Evolutionary conservation across 805 yeast genomes (phyloP), one percentile per base, ranked within the genome.

Genomic region (Peterozyma xylosa): DNA sequence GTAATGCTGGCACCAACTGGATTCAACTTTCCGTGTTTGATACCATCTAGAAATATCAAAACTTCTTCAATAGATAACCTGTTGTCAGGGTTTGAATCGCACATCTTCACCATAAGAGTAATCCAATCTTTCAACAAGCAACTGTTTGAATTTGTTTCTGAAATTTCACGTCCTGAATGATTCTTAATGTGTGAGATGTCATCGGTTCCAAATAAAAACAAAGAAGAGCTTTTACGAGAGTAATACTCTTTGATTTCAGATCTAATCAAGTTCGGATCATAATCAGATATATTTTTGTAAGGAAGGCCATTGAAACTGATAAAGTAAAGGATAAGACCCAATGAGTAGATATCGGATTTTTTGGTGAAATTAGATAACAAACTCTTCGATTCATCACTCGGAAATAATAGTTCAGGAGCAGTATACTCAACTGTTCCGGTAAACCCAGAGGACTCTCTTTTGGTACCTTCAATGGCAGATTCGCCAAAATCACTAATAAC

Each of bases 401-500:
- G 50, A 29, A 68, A 56, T 52, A 87, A 70, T 10, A 86, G 67
- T 52, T 88, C 96, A 0, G 96, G 96, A 0, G 96, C 96, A 16
- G 88, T 80, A 53, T 80, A 89, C 54, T 88, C 96, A 7, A 88
- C 55, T 0, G 96, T 89, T 0, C 96, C 96, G 0, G 96, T 89
- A 37, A 80, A 76, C 0, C 96, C 96, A 5, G 89, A 80, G 1
- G 90, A 80, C 9, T 71, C 69, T 39, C 89, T 66, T 36, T 58
- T 61, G 18, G 73, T 78, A 11, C 91, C 88, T 43, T 82, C 81
- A 49, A 84, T 67, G 50, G 84, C 86, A 6, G 93, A 86, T 59
- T 89, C 96, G 3, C 96, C 96, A 59, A 89, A 84, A 63, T 89
- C 96, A 37, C 95, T 81, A 11, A 89, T 90, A 11, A 87, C 68